Evolutionary conservation across 129 eudicot genomes (phyloP).

Genomic region (Escallonia rubra): DNA sequence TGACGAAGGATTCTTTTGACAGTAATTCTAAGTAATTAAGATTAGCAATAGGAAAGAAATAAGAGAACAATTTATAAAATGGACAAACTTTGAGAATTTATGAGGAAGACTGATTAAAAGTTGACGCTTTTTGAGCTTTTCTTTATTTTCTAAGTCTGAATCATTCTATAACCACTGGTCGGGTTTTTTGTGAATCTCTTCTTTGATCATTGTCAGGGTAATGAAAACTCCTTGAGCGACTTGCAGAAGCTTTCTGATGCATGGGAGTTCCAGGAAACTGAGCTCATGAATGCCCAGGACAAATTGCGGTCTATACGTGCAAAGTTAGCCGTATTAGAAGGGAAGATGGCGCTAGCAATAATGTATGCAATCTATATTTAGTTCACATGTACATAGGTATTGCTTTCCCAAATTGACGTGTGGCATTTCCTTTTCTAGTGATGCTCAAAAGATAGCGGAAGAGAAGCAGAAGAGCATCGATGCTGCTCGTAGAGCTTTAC

Average conservation of each 20-base stretch:
- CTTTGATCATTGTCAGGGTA: constrained; percentile 27
- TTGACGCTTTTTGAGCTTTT: no score
- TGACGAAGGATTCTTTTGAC: no score
- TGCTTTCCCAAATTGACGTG: background rate
- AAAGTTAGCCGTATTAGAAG: constrained; percentile 63
- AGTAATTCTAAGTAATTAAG: no score
- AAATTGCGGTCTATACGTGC: constrained; percentile 57
- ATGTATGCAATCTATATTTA: constrained; percentile 31
- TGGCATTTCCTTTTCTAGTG: constrained; percentile 28
- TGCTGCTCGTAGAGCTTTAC: constrained; percentile 42
- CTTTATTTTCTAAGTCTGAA: no score
- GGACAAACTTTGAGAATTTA: no score
- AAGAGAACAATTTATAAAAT: no score
- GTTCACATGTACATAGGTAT: background rate
- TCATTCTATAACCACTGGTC: no score
- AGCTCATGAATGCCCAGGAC: constrained; percentile 47
- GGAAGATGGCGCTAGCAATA: constrained; percentile 60
- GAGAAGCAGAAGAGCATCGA: constrained; percentile 66
- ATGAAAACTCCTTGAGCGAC: constrained; percentile 36
- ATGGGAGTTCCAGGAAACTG: constrained; percentile 73
- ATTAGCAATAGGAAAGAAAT: no score
- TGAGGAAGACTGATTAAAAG: no score
- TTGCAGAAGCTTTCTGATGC: constrained; percentile 58
- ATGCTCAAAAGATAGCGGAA: constrained; percentile 49
- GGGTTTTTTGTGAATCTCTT: no score